Evolutionary conservation across 495 filamentous ascomycete species (phyloP).

Genomic region (Durotheca rogersii): DNA sequence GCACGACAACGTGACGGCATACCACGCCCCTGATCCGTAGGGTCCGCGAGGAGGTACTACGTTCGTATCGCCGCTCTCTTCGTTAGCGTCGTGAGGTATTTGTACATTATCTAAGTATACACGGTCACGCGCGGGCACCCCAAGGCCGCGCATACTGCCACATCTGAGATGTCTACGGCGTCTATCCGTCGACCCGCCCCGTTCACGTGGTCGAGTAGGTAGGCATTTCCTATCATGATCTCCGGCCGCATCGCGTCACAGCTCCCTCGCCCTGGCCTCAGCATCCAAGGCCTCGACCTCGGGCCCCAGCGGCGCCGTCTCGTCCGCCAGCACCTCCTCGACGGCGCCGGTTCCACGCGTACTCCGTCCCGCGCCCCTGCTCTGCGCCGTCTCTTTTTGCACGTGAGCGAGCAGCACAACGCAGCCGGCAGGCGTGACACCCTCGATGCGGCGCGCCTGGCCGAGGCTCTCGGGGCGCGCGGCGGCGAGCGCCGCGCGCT

Average conservation of each 20-base stretch:
- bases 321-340: constrained; percentile 17
- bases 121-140: too few relatives aligned
- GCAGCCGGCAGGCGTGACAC: constrained; percentile 63
- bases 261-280: constrained; percentile 39
- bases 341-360: constrained; percentile 2
- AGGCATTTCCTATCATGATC: too few relatives aligned
- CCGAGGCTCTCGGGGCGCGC: constrained; percentile 80
- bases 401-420: constrained; percentile 59
- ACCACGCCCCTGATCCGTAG: too few relatives aligned
- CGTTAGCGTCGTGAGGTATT: too few relatives aligned
- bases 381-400: constrained; percentile 17
- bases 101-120: too few relatives aligned
- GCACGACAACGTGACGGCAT: too few relatives aligned
- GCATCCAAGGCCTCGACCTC: constrained; percentile 44
- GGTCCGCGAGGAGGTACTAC: too few relatives aligned
- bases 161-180: too few relatives aligned
- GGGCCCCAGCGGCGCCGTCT: constrained; percentile 31
- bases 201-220: too few relatives aligned
- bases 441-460: constrained; percentile 86
- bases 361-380: background rate
- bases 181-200: too few relatives aligned
- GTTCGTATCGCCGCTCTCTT: too few relatives aligned
- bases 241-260: constrained; percentile 28
- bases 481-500: constrained; percentile 65
- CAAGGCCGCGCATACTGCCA: too few relatives aligned